These are phyloP conservation scores for Cryptomeria japonica DNA, from an alignment of 75 land plant genomes.

Conservation along the genomic window DNA sequence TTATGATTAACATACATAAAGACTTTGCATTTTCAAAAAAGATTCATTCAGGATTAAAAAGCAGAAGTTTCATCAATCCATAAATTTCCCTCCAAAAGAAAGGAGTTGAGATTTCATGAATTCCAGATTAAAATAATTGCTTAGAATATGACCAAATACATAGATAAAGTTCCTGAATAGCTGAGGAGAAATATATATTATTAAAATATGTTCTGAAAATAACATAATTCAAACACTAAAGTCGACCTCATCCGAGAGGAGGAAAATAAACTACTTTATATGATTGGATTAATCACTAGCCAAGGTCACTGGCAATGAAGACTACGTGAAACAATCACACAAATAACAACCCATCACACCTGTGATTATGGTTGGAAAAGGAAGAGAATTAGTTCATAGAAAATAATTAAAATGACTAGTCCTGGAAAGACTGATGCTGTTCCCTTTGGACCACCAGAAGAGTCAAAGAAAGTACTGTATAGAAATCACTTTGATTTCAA, in stretches of 20 bases:
- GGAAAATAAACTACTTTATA: not conserved
- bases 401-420: not conserved
- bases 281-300: not conserved
- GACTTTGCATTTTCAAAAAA: not conserved
- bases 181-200: not conserved
- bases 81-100: not conserved
- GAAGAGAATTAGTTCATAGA: not conserved
- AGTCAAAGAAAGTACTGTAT: not conserved
- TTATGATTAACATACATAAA: too few relatives aligned
- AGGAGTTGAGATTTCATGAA: not conserved
- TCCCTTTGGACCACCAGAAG: not conserved
- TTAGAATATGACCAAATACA: not conserved
- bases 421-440: not conserved
- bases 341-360: conserved; percentile 1
- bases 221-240: not conserved
- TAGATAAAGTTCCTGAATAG: not conserved
- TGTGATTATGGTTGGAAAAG: not conserved
- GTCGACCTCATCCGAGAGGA: not conserved
- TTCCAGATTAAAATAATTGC: not conserved
- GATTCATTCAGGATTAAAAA: not conserved
- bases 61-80: not conserved
- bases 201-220: not conserved
- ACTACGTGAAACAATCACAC: not conserved
- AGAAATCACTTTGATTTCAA: not conserved
- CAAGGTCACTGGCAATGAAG: not conserved